A percentile compares a stretch with the other conserved stretches of the same genome.
Conservation (phyloP, 2,329 filamentous ascomycete species). For the Talaromyces atroroseus region DNA sequence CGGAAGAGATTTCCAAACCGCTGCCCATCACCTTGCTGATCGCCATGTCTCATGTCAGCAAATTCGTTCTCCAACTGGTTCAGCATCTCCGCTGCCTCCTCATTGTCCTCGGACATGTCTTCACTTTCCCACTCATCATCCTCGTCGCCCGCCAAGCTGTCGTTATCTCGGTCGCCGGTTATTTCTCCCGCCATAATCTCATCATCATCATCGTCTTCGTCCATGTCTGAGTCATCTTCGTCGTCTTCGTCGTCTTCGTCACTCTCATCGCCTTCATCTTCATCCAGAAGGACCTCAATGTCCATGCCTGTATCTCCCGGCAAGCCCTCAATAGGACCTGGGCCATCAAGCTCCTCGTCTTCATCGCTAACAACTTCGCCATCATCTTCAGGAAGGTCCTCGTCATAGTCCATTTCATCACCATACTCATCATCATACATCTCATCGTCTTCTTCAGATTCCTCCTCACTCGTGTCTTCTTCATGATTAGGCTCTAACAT, state of each 20-base stretch:
- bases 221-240: slow-evolving; percentile 54
- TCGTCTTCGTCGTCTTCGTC: slow-evolving; percentile 57
- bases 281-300: slow-evolving; percentile 85
- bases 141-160: slow-evolving; percentile 43
- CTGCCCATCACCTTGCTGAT: slow-evolving; percentile 37
- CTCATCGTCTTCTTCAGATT: slow-evolving; percentile 69
- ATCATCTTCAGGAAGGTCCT: slow-evolving; percentile 71
- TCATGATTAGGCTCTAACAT: slow-evolving; percentile 84
- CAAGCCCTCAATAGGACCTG: slow-evolving; percentile 65
- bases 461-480: slow-evolving; percentile 72
- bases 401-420: slow-evolving; percentile 89
- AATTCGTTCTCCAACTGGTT: slow-evolving; percentile 40
- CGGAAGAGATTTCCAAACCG: slow-evolving; percentile 44
- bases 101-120: slow-evolving; percentile 43
- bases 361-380: slow-evolving; percentile 87
- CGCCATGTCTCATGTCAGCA: slow-evolving; percentile 35
- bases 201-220: slow-evolving; percentile 49
- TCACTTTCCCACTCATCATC: slow-evolving; percentile 49
- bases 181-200: slow-evolving; percentile 51
- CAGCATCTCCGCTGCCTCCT: slow-evolving; percentile 39
- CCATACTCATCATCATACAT: slow-evolving; percentile 90
- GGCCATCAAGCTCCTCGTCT: slow-evolving; percentile 72
- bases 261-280: slow-evolving; percentile 59
- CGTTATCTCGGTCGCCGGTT: slow-evolving; percentile 51
- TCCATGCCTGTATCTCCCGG: slow-evolving; percentile 59